Conservation (phyloP, 495 filamentous ascomycete species). For the Podospora australis region DNA sequence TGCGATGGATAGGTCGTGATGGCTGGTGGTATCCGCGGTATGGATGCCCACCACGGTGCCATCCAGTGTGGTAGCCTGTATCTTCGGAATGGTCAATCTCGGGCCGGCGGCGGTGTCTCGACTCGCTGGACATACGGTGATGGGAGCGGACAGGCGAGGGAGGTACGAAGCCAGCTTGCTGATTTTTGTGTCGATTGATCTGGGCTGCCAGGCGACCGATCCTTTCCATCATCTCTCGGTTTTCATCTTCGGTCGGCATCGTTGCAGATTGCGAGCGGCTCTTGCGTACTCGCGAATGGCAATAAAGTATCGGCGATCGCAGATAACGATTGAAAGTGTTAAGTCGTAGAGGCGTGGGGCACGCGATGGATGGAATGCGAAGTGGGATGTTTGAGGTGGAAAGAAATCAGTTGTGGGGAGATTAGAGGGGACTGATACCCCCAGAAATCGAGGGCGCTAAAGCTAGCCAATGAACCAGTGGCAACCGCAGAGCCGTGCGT, state of each 20-base stretch:
- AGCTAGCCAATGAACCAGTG: background rate
- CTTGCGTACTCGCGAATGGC: too few species aligned
- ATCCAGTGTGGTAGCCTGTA: conserved; percentile 16
- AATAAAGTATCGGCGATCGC: conserved; percentile 1
- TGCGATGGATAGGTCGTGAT: conserved; percentile 49
- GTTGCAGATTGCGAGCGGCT: too few species aligned
- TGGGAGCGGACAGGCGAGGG: conserved; percentile 8
- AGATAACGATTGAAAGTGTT: background rate
- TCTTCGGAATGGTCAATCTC: conserved; percentile 20
- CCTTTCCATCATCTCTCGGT: conserved; percentile 64
- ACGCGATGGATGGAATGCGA: background rate
- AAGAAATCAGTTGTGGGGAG: background rate
- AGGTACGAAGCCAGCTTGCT: conserved; percentile 35
- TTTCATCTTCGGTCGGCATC: conserved; percentile 64
- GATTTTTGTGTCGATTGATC: conserved; percentile 77
- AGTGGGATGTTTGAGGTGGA: background rate
- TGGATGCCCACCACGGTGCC: conserved; percentile 29
- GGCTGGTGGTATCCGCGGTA: conserved; percentile 44
- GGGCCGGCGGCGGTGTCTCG: background rate
- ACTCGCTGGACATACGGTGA: conserved; percentile 19
- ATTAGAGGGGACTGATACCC: background rate
- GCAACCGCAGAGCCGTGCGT: background rate
- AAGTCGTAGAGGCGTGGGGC: background rate
- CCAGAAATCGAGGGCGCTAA: background rate
- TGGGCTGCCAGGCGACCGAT: conserved; percentile 74